A percentile compares a stretch with the other conserved stretches of the same genome.
These are phyloP conservation scores for Pythium monospermum DNA, from an alignment of 352 stramenopile genomes.

Conservation along the genomic window DNA sequence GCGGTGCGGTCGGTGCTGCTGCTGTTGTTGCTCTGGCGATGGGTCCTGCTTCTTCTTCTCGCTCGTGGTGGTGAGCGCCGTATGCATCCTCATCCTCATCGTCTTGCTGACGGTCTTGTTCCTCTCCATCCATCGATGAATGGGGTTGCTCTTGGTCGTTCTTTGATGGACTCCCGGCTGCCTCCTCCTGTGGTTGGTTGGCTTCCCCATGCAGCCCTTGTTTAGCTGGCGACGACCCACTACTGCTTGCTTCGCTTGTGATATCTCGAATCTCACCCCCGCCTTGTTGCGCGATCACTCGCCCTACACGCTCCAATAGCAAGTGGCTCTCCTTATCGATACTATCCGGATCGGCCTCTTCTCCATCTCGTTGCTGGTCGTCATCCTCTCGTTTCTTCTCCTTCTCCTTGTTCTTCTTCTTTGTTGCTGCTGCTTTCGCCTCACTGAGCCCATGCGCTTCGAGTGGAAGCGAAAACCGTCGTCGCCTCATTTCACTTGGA, in stretches of 20 bases:
- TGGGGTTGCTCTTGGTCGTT: slow-evolving; percentile 11
- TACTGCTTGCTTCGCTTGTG: slow-evolving; percentile 39
- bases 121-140: slow-evolving; percentile 1
- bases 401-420: slow-evolving; percentile 1
- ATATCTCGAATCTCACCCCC: slow-evolving; percentile 79
- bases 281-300: slow-evolving; percentile 63
- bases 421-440: neutral
- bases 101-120: slow-evolving; percentile 10
- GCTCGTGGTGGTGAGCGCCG: neutral
- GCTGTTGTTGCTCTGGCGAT: neutral
- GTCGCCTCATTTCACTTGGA: too few relatives aligned
- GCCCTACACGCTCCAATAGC: slow-evolving; percentile 63
- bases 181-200: slow-evolving; percentile 13
- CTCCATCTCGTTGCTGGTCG: neutral
- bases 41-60: neutral
- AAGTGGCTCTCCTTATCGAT: slow-evolving; percentile 26
- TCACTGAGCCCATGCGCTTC: slow-evolving; percentile 12
- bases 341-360: slow-evolving; percentile 18
- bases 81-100: neutral
- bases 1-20: neutral
- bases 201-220: neutral
- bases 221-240: neutral
- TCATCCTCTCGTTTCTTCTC: slow-evolving; percentile 2
- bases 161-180: slow-evolving; percentile 14
- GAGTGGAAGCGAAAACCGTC: slow-evolving; percentile 14